Conservation (phyloP, 352 stramenopile species). For the Aphanomyces stellatus region DNA sequence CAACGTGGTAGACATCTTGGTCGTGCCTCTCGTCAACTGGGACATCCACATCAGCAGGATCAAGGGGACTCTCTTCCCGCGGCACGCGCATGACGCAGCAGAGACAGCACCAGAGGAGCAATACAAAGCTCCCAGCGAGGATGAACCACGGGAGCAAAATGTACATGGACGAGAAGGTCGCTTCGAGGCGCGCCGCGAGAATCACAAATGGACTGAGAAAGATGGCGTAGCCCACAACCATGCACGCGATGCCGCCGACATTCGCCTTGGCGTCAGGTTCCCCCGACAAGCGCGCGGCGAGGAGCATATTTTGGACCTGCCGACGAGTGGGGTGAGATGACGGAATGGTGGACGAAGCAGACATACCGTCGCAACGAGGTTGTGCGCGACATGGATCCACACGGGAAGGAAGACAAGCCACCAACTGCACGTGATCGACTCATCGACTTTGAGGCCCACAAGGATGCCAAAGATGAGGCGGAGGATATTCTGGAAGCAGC, state of each 20-base stretch:
- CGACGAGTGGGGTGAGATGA: slow-evolving; percentile 26
- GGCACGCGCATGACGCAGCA: not conserved
- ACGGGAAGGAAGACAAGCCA: slow-evolving; percentile 73
- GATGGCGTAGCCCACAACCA: slow-evolving; percentile 36
- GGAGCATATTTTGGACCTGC: not conserved
- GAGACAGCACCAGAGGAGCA: not conserved
- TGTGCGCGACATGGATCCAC: slow-evolving; percentile 45
- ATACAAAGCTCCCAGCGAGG: slow-evolving; percentile 21
- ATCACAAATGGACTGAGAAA: slow-evolving; percentile 49
- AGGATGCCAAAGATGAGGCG: slow-evolving; percentile 51
- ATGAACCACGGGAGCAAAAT: slow-evolving; percentile 74
- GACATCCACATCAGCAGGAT: not conserved
- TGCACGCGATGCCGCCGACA: slow-evolving; percentile 3
- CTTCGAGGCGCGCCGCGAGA: slow-evolving; percentile 53
- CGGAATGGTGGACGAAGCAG: not conserved
- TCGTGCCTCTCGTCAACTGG: not conserved
- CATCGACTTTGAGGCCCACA: slow-evolving; percentile 60
- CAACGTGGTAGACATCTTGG: slow-evolving; percentile 1
- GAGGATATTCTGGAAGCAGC: not conserved
- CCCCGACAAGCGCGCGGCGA: not conserved
- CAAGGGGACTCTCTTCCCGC: not conserved
- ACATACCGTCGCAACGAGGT: slow-evolving; percentile 16
- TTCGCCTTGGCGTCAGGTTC: not conserved
- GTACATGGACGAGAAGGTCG: slow-evolving; percentile 56
- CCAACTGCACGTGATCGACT: slow-evolving; percentile 45